Percentiles rank a stretch among this genome's conserved stretches.
Evolutionary conservation across 805 yeast genomes (phyloP).

Genomic region (Candida golubevii): DNA sequence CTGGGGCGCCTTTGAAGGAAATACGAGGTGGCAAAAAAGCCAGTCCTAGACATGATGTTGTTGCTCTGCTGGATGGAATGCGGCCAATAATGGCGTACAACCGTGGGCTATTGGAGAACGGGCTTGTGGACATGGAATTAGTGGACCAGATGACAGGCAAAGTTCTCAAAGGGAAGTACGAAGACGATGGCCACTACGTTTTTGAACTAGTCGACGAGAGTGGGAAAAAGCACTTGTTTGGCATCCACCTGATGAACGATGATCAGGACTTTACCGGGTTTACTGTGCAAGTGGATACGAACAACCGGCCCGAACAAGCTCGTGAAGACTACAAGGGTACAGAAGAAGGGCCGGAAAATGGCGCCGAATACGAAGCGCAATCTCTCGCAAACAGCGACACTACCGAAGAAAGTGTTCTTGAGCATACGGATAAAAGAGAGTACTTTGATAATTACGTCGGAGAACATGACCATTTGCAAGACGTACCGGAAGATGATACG

Average conservation of each 20-base stretch:
- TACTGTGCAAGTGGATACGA: neutral
- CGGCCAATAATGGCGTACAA: conserved; percentile 7
- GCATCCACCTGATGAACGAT: conserved; percentile 1
- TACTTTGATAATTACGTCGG: no score
- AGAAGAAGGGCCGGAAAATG: no score
- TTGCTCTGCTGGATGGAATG: neutral
- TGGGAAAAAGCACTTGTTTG: neutral
- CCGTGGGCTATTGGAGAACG: conserved; percentile 6
- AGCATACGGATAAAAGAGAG: no score
- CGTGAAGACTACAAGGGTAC: no score
- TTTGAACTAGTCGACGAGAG: conserved; percentile 1
- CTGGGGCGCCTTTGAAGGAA: conserved; percentile 1
- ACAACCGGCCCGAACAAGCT: no score
- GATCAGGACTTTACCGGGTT: conserved; percentile 6
- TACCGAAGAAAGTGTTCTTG: no score
- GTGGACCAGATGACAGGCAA: conserved; percentile 6
- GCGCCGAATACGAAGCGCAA: no score
- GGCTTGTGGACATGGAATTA: conserved; percentile 7
- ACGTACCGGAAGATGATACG: neutral
- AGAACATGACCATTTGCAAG: neutral
- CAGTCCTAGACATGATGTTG: neutral
- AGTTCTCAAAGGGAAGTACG: conserved; percentile 6
- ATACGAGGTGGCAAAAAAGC: neutral
- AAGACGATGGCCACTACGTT: conserved; percentile 3
- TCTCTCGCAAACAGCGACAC: no score